Base-by-base conservation (phyloP, 2,329 filamentous ascomycete species). In the Ophioceras dolichostomum region DNA sequence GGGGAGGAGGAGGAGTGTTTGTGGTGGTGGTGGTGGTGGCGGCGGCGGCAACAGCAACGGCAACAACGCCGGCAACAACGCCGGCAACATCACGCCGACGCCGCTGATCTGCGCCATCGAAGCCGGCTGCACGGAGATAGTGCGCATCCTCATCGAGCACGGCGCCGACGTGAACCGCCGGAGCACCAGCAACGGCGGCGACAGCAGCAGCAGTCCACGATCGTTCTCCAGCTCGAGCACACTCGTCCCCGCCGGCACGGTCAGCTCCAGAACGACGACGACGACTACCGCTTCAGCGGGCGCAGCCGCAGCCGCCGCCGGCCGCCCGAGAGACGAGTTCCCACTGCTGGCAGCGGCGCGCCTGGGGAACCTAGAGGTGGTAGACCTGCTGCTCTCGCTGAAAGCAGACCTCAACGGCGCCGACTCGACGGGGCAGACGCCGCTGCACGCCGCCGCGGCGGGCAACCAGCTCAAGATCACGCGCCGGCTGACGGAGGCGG, bases 291-390 rank as follows among this genome's bases (percentile, higher is more conserved):
- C n/a, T n/a, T n/a, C n/a, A n/a, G n/a, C n/a, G n/a, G 33, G 21
- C 22, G 24, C 22, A 8, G 21, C 33, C 21, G 5, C 30, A 10
- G 4, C 48, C 17, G 38, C 46, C 17, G 32, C 44, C n/a, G 37
- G 43, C 35, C n/a, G n/a, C n/a, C n/a, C n/a, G n/a, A n/a, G n/a
- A n/a, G 46, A 44, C 4, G 44, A 40, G 13, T 46, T 44, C 10
- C 47, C 50, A 2, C 41, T 52, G 8, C 44, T 49, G 9, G 37
- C 47, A 7, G 75, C 74, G 47, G 78, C 74, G 17, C 45, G 61
- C 51, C 38, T 64, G 56, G 41, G 61, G 55, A 34, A 56, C 44
- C n/a, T 60, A 49, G 37, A 66, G 43, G 44, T 47, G 27, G 40
- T 41, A 17, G 42, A 42, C 27, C 34, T 45, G 5, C 34, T 52